Evolutionary conservation across 768 basidiomycete genomes (phyloP).

Genomic region (Coprinellus micaceus): DNA sequence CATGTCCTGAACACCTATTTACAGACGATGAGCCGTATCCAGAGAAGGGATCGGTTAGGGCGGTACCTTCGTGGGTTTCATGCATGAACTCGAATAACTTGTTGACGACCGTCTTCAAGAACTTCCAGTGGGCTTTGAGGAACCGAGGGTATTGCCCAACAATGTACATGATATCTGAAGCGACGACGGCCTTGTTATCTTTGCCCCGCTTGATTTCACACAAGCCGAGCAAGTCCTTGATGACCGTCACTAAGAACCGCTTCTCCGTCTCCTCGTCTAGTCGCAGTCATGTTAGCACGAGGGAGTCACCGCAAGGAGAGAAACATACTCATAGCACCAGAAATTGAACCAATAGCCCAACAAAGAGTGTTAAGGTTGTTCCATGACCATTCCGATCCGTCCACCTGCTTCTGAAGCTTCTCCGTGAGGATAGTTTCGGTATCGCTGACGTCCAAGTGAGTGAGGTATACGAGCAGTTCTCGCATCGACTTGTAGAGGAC

Average conservation of each 20-base stretch:
- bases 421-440: slow-evolving; percentile 97
- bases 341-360: slow-evolving; percentile 99
- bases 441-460: slow-evolving; percentile 92
- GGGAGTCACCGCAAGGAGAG: slow-evolving; percentile 1
- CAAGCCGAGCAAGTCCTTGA: slow-evolving; percentile 95
- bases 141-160: slow-evolving; percentile 99
- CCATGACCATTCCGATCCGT: slow-evolving; percentile 99
- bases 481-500: slow-evolving; percentile 99
- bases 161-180: slow-evolving; percentile 96
- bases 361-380: slow-evolving; percentile 98
- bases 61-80: slow-evolving; percentile 93
- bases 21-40: neutral
- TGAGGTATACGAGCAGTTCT: slow-evolving; percentile 94
- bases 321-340: slow-evolving; percentile 95
- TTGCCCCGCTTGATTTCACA: slow-evolving; percentile 99
- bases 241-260: slow-evolving; percentile 96
- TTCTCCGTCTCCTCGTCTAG: slow-evolving; percentile 98
- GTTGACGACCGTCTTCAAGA: slow-evolving; percentile 99
- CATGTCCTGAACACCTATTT: slow-evolving; percentile 96
- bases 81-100: slow-evolving; percentile 99
- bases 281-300: neutral
- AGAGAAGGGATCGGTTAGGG: neutral
- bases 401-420: slow-evolving; percentile 95
- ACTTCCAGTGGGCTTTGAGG: slow-evolving; percentile 99
- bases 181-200: slow-evolving; percentile 99